These are phyloP conservation scores for Nakaseomyces glabratus DNA, from an alignment of 1,139 yeast species.

Conservation along the genomic window DNA sequence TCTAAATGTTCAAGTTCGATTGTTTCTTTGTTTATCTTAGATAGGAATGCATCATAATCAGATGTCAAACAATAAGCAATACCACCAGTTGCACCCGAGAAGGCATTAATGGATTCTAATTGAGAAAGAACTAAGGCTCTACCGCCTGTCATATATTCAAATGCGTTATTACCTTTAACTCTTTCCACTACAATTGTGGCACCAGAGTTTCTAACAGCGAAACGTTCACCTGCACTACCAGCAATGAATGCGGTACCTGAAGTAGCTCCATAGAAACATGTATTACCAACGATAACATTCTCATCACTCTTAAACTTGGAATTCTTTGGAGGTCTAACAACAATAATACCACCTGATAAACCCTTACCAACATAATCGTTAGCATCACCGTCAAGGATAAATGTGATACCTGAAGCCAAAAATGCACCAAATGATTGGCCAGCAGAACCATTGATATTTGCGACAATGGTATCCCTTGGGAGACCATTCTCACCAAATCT, in stretches of 20 bases:
- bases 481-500: slow-evolving; percentile 87
- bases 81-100: slow-evolving; percentile 99
- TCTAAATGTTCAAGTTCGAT: slow-evolving; percentile 70
- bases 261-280: slow-evolving; percentile 96
- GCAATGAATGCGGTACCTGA: slow-evolving; percentile 89
- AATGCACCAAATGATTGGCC: slow-evolving; percentile 99
- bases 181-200: slow-evolving; percentile 96
- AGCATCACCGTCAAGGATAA: slow-evolving; percentile 94
- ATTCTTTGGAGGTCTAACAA: slow-evolving; percentile 83
- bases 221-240: slow-evolving; percentile 98
- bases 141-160: slow-evolving; percentile 99
- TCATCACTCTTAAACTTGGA: slow-evolving; percentile 88
- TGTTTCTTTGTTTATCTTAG: slow-evolving; percentile 71
- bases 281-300: slow-evolving; percentile 93
- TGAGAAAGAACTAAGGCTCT: slow-evolving; percentile 86
- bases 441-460: slow-evolving; percentile 83
- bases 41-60: slow-evolving; percentile 75
- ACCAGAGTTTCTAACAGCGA: slow-evolving; percentile 97
- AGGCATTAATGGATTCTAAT: slow-evolving; percentile 89
- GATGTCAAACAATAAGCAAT: slow-evolving; percentile 92
- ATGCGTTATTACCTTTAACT: slow-evolving; percentile 90
- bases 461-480: slow-evolving; percentile 94
- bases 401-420: slow-evolving; percentile 90
- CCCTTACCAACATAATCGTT: slow-evolving; percentile 98
- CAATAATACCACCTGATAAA: slow-evolving; percentile 86